phyloP scores from a whole-genome alignment of 176 grass and related monocot species.

The Cocos nucifera region DNA sequence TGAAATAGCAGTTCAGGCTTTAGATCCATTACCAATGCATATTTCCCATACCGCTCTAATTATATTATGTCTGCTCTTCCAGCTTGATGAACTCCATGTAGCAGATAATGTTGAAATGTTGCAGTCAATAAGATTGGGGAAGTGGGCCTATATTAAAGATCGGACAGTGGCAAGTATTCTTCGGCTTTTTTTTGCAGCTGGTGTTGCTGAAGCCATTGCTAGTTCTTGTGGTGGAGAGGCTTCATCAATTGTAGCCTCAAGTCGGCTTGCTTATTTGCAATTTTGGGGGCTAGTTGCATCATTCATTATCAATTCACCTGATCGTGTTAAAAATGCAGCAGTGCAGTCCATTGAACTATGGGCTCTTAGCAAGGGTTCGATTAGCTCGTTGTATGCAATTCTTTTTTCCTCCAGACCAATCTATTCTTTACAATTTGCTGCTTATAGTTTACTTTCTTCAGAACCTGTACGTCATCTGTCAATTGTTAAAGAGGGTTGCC shows the following conservation, averaged over 20 bases:
- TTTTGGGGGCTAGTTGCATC: constrained; percentile 90
- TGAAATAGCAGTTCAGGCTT: constrained; percentile 34
- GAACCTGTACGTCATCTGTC: constrained; percentile 60
- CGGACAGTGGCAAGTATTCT: constrained; percentile 65
- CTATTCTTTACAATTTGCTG: constrained; percentile 64
- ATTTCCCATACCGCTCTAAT: constrained; percentile 50
- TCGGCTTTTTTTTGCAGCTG: constrained; percentile 67
- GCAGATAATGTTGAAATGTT: constrained; percentile 23
- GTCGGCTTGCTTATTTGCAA: constrained; percentile 46
- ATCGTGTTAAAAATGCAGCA: constrained; percentile 58
- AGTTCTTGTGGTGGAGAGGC: constrained; percentile 43
- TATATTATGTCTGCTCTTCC: constrained; percentile 52
- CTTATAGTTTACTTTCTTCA: constrained; percentile 68
- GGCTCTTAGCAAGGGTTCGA: constrained; percentile 65
- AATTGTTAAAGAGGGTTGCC: constrained; percentile 40
- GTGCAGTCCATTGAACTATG: constrained; percentile 82
- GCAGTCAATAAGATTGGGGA: constrained; percentile 33
- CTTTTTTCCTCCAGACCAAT: constrained; percentile 68
- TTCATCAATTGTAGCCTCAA: constrained; percentile 52
- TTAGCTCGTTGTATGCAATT: constrained; percentile 75
- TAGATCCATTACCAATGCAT: constrained; percentile 45
- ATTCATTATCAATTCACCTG: constrained; percentile 53
- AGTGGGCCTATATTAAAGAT: constrained; percentile 53
- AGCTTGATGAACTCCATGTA: constrained; percentile 40
- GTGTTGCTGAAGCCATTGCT: constrained; percentile 68